These are phyloP conservation scores for Adansonia gregorii DNA, from an alignment of 441 rosid genomes.

Conservation along the genomic window DNA sequence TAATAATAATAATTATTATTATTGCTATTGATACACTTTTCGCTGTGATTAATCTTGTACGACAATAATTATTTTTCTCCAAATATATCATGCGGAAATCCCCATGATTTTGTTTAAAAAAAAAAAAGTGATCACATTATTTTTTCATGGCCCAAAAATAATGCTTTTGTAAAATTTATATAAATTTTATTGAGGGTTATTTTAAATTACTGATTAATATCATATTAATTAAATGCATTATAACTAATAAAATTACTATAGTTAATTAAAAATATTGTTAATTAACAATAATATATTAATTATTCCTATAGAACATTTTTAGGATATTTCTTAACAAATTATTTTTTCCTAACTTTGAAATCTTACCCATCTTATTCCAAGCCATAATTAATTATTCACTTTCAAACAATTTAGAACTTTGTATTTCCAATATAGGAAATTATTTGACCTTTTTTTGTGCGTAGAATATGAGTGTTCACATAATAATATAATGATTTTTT, in stretches of 20 bases:
- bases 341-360: too few species aligned
- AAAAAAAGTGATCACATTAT: background rate
- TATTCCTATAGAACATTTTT: too few species aligned
- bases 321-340: too few species aligned
- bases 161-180: too few species aligned
- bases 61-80: background rate
- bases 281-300: too few species aligned
- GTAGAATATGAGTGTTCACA: background rate
- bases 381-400: background rate
- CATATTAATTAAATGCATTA: too few species aligned
- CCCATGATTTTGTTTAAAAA: too few species aligned
- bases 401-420: background rate
- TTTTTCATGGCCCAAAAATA: background rate
- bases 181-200: too few species aligned
- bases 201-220: too few species aligned
- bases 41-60: background rate
- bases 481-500: too few species aligned
- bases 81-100: background rate
- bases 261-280: too few species aligned
- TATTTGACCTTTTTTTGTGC: background rate
- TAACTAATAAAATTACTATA: too few species aligned
- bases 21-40: background rate
- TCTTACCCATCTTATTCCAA: background rate
- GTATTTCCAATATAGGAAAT: background rate
- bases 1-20: background rate